Evolutionary conservation across 176 grass and related monocot species (phyloP).

Genomic region (Ensete glaucum): DNA sequence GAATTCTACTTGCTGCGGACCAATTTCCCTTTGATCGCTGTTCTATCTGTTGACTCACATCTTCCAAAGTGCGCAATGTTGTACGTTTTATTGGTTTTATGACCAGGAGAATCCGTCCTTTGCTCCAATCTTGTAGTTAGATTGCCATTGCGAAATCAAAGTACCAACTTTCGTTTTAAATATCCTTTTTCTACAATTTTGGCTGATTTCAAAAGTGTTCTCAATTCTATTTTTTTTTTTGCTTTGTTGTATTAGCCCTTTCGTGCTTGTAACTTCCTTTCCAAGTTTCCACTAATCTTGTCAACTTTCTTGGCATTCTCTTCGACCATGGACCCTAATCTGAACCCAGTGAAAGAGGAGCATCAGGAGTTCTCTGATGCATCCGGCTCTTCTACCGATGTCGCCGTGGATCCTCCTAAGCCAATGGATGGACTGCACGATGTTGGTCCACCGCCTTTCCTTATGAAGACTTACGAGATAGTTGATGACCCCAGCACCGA

Average conservation of each 20-base stretch:
- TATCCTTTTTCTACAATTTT: too few species aligned
- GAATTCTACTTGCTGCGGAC: too few species aligned
- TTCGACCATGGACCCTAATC: conserved; percentile 36
- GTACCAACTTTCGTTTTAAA: too few species aligned
- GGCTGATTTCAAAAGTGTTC: too few species aligned
- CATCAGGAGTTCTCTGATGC: conserved; percentile 1
- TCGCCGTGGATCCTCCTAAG: conserved; percentile 30
- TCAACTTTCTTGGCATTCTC: background rate
- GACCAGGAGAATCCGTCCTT: too few species aligned
- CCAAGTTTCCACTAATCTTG: background rate
- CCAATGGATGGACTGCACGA: conserved; percentile 79
- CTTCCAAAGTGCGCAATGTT: background rate
- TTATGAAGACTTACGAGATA: conserved; percentile 86
- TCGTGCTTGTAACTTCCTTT: background rate
- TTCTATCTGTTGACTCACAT: background rate
- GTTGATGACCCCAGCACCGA: conserved; percentile 53
- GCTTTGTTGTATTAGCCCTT: background rate
- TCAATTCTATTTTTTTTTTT: too few species aligned
- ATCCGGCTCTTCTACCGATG: conserved; percentile 6
- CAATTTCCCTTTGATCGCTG: too few species aligned
- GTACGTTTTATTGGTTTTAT: background rate
- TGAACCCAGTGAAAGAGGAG: conserved; percentile 60
- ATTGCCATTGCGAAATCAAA: too few species aligned
- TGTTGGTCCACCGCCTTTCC: conserved; percentile 71
- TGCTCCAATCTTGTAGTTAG: too few species aligned